Evolutionary conservation across 129 eudicot species (phyloP), one percentile per base, ranked within the genome.

Genomic region (Ambrosia artemisiifolia): DNA sequence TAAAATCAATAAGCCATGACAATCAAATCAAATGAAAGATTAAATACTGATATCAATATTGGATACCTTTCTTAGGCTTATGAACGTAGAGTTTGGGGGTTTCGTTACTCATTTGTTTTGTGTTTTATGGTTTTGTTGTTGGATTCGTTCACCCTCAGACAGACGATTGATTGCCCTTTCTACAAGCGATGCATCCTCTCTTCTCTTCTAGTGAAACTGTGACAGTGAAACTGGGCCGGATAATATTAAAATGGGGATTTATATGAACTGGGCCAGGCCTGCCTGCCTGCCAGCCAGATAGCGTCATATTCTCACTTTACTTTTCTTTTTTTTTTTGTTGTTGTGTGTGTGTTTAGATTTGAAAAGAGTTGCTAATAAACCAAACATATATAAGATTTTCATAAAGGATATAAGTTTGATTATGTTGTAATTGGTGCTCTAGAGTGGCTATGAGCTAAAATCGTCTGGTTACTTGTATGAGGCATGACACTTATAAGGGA

Each of bases 1-100:
- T 5, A 46, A 76, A 68, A 38, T 38, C 43, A 38, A 38, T 38
- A 38, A 38, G 9, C 67, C 69, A 34, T 12, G 33, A 51, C 18
- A 63, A 78, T 70, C 77, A 38, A 68, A 68, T 34, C 54, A 16
- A 47, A 63, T n/a, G 1, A 9, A 4, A 38, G 40, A 11, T 30
- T 33, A 3, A 53, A 7, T 32, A 5, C 11, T 3, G 6, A 35
- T 10, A 5, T 2, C 47, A 19, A 62, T 28, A 44, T 13, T 36
- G 8, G 32, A 28, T 71, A 89, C 96, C 82, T 87, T 89, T 89
- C 83, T 85, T 89, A n/a, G 94, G 96, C 66, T 85, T 90, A 80
- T 85, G 78, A 42, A 69, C 63, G 70, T 75, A 87, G 20, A 90
- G 88, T 75, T 85, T 87, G 6, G 96, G 96, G 30, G 71, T 36